phyloP scores from a whole-genome alignment of 495 filamentous ascomycete genomes.

The Evansstolkia leycettana region DNA sequence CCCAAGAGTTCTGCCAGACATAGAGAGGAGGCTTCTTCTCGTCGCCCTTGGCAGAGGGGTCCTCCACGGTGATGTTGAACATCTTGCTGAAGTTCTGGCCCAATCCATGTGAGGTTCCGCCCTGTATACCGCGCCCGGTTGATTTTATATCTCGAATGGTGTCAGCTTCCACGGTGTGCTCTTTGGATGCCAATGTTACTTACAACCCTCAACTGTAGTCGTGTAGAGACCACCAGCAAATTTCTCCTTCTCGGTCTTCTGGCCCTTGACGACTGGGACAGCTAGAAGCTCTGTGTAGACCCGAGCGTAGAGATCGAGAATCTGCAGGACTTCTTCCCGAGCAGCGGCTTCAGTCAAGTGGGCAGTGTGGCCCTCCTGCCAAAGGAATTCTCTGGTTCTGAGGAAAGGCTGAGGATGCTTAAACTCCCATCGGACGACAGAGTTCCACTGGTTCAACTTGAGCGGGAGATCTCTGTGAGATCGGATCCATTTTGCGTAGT shows the following conservation, averaged over 20 bases:
- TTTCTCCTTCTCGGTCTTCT: constrained; percentile 85
- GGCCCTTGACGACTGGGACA: constrained; percentile 81
- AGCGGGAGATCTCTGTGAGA: constrained; percentile 89
- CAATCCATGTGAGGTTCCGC: constrained; percentile 83
- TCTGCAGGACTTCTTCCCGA: constrained; percentile 73
- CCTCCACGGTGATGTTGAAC: constrained; percentile 95
- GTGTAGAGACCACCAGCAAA: constrained; percentile 95
- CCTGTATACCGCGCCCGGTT: constrained; percentile 93
- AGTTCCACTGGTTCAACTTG: constrained; percentile 95
- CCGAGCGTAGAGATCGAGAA: constrained; percentile 82
- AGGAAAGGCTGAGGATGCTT: constrained; percentile 96
- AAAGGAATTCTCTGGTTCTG: constrained; percentile 85
- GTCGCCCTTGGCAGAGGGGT: constrained; percentile 64
- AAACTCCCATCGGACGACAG: constrained; percentile 95
- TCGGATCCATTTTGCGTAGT: constrained; percentile 94
- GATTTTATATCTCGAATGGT: constrained; percentile 81
- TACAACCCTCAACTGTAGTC: constrained; percentile 68
- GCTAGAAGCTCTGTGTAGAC: constrained; percentile 90
- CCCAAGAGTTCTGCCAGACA: constrained; percentile 99
- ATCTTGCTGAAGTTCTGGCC: constrained; percentile 98
- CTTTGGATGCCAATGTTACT: too few species aligned
- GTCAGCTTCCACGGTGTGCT: too few species aligned
- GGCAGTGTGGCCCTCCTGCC: constrained; percentile 98
- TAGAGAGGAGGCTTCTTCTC: constrained; percentile 57
- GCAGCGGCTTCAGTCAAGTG: constrained; percentile 71